These are phyloP conservation scores for Agrostemma githago DNA, from an alignment of 148 eudicot species.

Conservation along the genomic window DNA sequence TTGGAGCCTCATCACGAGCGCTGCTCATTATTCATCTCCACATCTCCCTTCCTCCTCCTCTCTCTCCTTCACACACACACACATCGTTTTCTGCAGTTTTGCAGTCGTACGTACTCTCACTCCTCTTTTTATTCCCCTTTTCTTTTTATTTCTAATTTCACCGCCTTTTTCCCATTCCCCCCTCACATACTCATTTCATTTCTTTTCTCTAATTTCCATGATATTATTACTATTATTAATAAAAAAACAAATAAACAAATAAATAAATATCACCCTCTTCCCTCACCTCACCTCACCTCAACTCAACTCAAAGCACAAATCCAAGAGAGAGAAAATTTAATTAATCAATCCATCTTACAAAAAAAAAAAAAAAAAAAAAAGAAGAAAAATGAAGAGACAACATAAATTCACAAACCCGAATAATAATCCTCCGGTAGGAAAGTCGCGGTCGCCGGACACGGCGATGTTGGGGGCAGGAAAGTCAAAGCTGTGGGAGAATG, in stretches of 20 bases:
- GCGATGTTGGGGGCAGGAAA: slow-evolving; percentile 10
- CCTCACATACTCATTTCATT: too few relatives aligned
- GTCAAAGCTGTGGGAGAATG: slow-evolving; percentile 42
- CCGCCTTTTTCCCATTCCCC: not conserved
- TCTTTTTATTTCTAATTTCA: not conserved
- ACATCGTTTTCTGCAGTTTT: slow-evolving; percentile 1
- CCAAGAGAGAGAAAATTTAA: not conserved
- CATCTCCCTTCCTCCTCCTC: not conserved
- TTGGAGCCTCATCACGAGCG: slow-evolving; percentile 35
- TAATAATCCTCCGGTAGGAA: not conserved
- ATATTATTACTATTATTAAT: too few relatives aligned
- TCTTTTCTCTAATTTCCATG: too few relatives aligned
- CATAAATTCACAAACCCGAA: slow-evolving; percentile 21
- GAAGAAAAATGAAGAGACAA: slow-evolving; percentile 25
- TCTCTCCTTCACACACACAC: not conserved
- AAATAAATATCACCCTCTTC: not conserved
- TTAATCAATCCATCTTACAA: not conserved
- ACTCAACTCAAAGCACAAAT: too few relatives aligned
- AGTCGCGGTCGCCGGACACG: not conserved
- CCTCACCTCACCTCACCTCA: too few relatives aligned
- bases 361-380: not conserved
- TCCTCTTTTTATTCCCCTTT: not conserved
- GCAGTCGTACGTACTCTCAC: not conserved
- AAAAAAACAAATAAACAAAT: too few relatives aligned
- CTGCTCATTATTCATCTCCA: slow-evolving; percentile 15